phyloP scores from a whole-genome alignment of 2,329 filamentous ascomycete species.

The Ceratocystis eucalypticola region DNA sequence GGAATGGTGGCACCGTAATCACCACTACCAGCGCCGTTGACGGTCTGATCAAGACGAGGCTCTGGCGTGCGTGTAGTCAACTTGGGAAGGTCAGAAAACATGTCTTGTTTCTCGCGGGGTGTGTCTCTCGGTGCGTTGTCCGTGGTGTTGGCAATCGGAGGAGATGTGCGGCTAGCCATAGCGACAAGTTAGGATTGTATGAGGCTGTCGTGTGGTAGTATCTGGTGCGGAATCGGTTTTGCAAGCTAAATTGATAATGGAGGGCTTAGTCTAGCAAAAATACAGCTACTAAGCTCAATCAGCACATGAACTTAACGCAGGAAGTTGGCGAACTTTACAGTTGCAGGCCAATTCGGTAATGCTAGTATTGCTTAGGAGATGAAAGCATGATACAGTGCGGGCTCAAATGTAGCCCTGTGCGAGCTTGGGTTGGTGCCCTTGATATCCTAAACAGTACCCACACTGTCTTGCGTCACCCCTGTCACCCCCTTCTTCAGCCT shows the following conservation, averaged over 20 bases:
- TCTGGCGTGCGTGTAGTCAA: conserved; percentile 17
- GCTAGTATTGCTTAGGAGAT: not conserved
- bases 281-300: no score
- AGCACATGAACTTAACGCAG: no score
- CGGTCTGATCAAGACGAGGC: conserved; percentile 11
- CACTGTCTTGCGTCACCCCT: not conserved
- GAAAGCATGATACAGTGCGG: not conserved
- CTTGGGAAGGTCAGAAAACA: conserved; percentile 15
- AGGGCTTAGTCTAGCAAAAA: no score
- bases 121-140: not conserved
- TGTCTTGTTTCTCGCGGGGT: not conserved
- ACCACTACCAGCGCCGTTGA: not conserved
- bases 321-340: not conserved
- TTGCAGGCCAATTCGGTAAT: not conserved
- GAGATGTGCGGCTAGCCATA: not conserved
- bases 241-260: no score
- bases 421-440: not conserved
- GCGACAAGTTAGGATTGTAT: not conserved
- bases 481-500: not conserved
- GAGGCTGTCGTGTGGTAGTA: not conserved
- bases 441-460: not conserved
- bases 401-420: not conserved
- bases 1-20: conserved; percentile 6
- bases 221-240: not conserved
- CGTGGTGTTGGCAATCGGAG: not conserved